Base-by-base conservation (phyloP, 306 rosid species). In the Ziziphus jujuba region DNA sequence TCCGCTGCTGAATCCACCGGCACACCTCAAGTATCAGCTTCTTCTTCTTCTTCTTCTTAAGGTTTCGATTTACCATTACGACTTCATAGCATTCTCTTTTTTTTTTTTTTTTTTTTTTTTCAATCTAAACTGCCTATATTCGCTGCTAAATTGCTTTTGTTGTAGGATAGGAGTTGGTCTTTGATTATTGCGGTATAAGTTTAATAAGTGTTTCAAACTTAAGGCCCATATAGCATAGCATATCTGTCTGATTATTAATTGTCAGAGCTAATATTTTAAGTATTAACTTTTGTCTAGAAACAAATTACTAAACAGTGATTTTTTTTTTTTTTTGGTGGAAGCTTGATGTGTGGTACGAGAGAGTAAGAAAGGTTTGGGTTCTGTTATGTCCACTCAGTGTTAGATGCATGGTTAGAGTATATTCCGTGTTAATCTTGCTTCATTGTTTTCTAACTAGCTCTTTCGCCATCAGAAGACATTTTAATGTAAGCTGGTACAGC, bases 31-130 rank as follows among this genome's bases (percentile, higher is more conserved):
- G 22, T 50, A 31, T 20, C 75, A 2, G 25, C 57, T 62, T 20
- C 61, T 56, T 40, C 66, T 40, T 12, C 69, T 23, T 53, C 76
- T 14, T 48, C 73, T 9, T 40, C 66, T 2, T 67, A 63, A 78
- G 77, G 70, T 75, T 55, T 54, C 6, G 11, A 45, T 47, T 48
- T 19, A 40, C 45, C 36, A 22, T 59, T 56, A 11, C 4, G 4
- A 21, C 31, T 56, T 17, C 33, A 28, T 28, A 1, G 33, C 33
- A 28, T 28, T 4, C n/a, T n/a, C n/a, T n/a, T n/a, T n/a, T n/a
- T n/a, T n/a, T n/a, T n/a, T n/a, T n/a, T n/a, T n/a, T n/a, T n/a
- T n/a, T n/a, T n/a, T n/a, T n/a, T 28, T 28, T 1, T 28, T 2
- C 4, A 28, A 28, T 28, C 33, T 28, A 28, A 28, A 28, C 4